phyloP scores from a whole-genome alignment of 2,329 filamentous ascomycete species.

The Rutstroemia sydowiana region DNA sequence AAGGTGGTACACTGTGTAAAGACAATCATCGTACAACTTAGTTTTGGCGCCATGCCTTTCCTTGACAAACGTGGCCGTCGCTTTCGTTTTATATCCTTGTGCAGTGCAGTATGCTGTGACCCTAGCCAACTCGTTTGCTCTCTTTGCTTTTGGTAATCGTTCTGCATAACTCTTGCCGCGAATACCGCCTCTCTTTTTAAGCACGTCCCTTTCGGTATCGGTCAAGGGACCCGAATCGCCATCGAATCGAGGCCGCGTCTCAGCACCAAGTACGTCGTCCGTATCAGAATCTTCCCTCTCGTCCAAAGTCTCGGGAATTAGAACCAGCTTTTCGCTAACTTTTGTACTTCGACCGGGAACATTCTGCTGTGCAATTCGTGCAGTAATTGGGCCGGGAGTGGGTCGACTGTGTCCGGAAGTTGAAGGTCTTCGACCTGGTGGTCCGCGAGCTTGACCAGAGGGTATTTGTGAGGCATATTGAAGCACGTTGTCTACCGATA shows the following conservation, averaged over 20 bases:
- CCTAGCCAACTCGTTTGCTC: slow-evolving; percentile 79
- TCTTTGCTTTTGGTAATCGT: slow-evolving; percentile 77
- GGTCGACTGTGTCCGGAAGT: slow-evolving; percentile 41
- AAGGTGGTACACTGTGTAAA: slow-evolving; percentile 92
- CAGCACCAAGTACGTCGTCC: slow-evolving; percentile 44
- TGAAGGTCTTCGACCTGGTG: slow-evolving; percentile 43
- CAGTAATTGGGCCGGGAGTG: slow-evolving; percentile 37
- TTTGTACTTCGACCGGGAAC: slow-evolving; percentile 85
- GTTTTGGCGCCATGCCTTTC: slow-evolving; percentile 84
- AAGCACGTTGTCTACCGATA: slow-evolving; percentile 89
- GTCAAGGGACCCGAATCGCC: slow-evolving; percentile 60
- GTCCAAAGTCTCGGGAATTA: slow-evolving; percentile 73
- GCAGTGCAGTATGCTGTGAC: slow-evolving; percentile 96
- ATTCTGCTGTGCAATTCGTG: slow-evolving; percentile 38
- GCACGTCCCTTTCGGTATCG: slow-evolving; percentile 60
- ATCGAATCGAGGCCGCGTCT: slow-evolving; percentile 36
- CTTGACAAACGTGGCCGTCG: slow-evolving; percentile 81
- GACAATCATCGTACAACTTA: slow-evolving; percentile 94
- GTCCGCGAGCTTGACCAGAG: slow-evolving; percentile 78
- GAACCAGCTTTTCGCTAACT: slow-evolving; percentile 91
- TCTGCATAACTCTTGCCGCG: slow-evolving; percentile 89
- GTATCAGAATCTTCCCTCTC: slow-evolving; percentile 53
- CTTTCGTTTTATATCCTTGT: slow-evolving; percentile 82
- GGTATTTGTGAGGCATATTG: slow-evolving; percentile 93
- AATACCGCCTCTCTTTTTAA: slow-evolving; percentile 54